A percentile compares a stretch with the other conserved stretches of the same genome.
Conservation (phyloP, 371 early-diverging fungal genomes). For the Zopfochytrium polystomum region DNA sequence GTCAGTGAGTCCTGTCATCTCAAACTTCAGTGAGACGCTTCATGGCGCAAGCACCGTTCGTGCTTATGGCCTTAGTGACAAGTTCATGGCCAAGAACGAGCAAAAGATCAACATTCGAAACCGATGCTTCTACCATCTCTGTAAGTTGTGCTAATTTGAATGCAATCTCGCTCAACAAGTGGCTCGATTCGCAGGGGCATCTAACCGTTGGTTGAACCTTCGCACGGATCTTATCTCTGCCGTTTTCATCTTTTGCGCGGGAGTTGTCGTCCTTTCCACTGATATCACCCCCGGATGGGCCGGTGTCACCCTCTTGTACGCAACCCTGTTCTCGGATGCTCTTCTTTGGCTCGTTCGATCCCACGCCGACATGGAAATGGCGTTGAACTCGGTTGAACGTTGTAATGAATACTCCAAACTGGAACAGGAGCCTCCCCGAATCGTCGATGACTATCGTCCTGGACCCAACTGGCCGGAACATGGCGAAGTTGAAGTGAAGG, state of each 20-base stretch:
- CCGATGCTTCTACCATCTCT: conserved; percentile 59
- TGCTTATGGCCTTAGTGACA: conserved; percentile 52
- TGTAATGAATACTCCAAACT: conserved; percentile 65
- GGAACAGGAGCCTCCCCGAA: conserved; percentile 67
- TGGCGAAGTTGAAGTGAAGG: conserved; percentile 58
- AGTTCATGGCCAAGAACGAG: conserved; percentile 22
- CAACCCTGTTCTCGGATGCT: conserved; percentile 63
- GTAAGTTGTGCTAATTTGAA: conserved; percentile 1
- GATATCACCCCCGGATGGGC: conserved; percentile 71
- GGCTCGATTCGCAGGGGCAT: conserved; percentile 48
- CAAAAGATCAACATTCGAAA: conserved; percentile 51
- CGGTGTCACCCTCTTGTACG: conserved; percentile 77
- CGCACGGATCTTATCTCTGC: conserved; percentile 72
- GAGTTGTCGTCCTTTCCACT: conserved; percentile 50
- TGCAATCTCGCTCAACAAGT: background rate
- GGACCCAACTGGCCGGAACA: conserved; percentile 63
- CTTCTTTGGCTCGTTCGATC: conserved; percentile 72
- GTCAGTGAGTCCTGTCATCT: conserved; percentile 71
- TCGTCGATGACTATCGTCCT: conserved; percentile 52
- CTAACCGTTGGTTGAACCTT: conserved; percentile 86
- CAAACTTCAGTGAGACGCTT: conserved; percentile 73
- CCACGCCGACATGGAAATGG: conserved; percentile 77
- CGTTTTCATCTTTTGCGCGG: conserved; percentile 67
- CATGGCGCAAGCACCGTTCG: conserved; percentile 70
- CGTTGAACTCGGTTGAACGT: conserved; percentile 83